Base-by-base conservation (phyloP, 495 filamentous ascomycete genomes). In the Chaetomium tenue region DNA sequence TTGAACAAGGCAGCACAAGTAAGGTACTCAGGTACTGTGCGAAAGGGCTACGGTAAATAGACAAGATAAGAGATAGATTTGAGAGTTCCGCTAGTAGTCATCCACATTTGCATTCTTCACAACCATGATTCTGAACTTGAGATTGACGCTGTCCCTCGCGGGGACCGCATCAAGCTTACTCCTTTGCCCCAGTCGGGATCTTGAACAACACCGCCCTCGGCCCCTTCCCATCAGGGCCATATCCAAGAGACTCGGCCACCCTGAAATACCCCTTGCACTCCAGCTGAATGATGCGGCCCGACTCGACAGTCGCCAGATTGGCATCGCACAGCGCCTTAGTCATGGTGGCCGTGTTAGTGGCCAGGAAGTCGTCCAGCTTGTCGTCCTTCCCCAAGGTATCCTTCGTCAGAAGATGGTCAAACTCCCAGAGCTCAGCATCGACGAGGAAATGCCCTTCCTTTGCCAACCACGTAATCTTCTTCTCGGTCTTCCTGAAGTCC, bases 341-440 rank as follows among this genome's bases (percentile, higher is more conserved):
- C 42, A 47, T 46, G 15, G 3, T 47, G 77, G 91, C 87, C 0
- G 91, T 95, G 57, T 86, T 73, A 39, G 82, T 79, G 71, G 85
- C 95, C 61, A 96, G 74, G 70, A 91, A 91, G 60, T 92, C 85
- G 71, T 93, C 91, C 9, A 95, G 68, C 30, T 83, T 78, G 64
- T 96, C 91, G 5, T 91, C 89, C 66, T 92, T 87, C 70, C 86
- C 84, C 33, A 96, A 80, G 60, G 89, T 88, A 66, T 96, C 92
- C 82, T 95, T 96, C 52, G 88, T 95, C 67, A 96, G 86, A 33
- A 97, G 83, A 75, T 91, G 88, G 72, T 94, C 92, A 71, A 95
- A 97, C 65, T 94, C 89, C 61, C 90, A 88, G 7, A 94, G 79
- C 71, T 93, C 88, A 12, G 92, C 87, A 0, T 87, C 84, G 39